These are phyloP conservation scores for Besnoitia besnoiti DNA, from an alignment of 169 alveolate genomes.

Conservation along the genomic window DNA sequence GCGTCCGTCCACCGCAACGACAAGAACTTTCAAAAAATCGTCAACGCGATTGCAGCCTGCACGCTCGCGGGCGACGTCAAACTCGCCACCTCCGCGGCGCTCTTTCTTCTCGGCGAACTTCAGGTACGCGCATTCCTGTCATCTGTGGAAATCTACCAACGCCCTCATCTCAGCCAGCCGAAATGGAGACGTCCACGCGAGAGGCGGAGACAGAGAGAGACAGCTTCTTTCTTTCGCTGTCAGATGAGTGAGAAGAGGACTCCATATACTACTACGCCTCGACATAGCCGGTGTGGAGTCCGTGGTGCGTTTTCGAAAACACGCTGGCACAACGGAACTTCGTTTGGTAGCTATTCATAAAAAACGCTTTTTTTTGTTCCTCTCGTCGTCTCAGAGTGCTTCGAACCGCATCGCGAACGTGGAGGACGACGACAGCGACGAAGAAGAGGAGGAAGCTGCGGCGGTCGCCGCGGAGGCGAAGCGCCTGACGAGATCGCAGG, in stretches of 20 bases:
- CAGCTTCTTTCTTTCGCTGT: too few species aligned
- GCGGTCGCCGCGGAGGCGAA: constrained; percentile 53
- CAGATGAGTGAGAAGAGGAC: too few species aligned
- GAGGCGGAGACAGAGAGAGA: background rate
- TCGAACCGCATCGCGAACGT: background rate
- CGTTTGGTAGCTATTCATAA: too few species aligned
- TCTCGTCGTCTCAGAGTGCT: background rate
- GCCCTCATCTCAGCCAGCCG: too few species aligned
- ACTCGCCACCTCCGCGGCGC: constrained; percentile 53
- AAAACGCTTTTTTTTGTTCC: background rate
- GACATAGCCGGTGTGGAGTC: too few species aligned
- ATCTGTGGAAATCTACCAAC: background rate
- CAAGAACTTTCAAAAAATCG: constrained; percentile 39
- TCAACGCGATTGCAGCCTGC: constrained; percentile 44
- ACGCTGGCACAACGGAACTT: too few species aligned
- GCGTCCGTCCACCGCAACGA: background rate
- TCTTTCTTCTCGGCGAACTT: constrained; percentile 60
- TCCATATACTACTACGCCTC: too few species aligned
- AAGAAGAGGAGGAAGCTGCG: constrained; percentile 43
- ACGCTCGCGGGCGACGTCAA: constrained; percentile 46
- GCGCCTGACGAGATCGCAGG: constrained; percentile 28
- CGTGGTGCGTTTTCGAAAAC: background rate
- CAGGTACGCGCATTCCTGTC: constrained; percentile 20
- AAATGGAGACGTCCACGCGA: too few species aligned
- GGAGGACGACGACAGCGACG: constrained; percentile 46